Evolutionary conservation across 176 grass and related monocot species (phyloP).

Genomic region (Puccinellia tenuiflora): DNA sequence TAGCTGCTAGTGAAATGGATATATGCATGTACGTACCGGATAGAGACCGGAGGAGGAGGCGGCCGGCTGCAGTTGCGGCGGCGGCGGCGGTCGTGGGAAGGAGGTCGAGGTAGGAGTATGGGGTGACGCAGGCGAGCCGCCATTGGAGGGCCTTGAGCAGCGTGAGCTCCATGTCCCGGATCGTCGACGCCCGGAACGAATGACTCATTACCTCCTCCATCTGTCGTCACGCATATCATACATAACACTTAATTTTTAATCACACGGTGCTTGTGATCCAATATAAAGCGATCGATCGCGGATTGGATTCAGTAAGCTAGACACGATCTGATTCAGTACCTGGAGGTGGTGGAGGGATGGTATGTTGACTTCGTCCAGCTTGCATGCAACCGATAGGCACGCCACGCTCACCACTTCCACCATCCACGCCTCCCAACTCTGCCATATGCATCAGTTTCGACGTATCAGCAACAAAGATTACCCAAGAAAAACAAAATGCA

Average conservation of each 20-base stretch:
- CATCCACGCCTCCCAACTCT: constrained; percentile 91
- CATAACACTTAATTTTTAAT: background rate
- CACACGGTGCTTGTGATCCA: constrained; percentile 4
- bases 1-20: background rate
- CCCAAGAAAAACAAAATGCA: background rate
- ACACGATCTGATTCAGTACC: constrained; percentile 6
- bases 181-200: constrained; percentile 34
- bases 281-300: background rate
- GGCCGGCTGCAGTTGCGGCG: background rate
- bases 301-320: background rate
- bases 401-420: constrained; percentile 75
- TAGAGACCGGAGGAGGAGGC: constrained; percentile 53
- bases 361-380: constrained; percentile 57
- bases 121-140: constrained; percentile 68
- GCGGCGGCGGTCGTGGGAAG: background rate
- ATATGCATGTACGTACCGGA: constrained; percentile 15
- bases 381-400: constrained; percentile 74
- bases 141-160: constrained; percentile 75
- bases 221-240: constrained; percentile 16
- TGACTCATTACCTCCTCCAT: constrained; percentile 47
- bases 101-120: constrained; percentile 51
- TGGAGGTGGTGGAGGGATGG: constrained; percentile 75
- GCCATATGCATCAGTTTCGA: background rate
- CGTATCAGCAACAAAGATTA: background rate
- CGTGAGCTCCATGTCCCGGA: constrained; percentile 73